Base-by-base conservation (phyloP, 2,329 filamentous ascomycete species). In the Claviceps digitariae region DNA sequence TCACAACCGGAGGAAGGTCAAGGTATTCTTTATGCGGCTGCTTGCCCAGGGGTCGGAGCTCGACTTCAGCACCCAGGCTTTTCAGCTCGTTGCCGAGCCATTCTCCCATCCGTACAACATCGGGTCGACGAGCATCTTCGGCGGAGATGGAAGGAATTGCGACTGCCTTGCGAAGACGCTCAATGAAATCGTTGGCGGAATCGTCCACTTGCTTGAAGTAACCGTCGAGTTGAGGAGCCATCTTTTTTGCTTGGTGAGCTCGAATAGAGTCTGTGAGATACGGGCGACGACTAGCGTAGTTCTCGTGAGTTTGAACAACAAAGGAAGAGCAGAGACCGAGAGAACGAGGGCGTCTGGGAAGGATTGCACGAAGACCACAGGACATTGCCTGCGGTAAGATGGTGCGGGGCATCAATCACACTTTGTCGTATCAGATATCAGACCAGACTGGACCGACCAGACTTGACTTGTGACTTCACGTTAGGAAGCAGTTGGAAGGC, bases 21-120 rank as follows among this genome's bases (percentile, higher is more conserved):
- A 98, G 83, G 62, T 90, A 78, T 66, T 95, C 89, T 67, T 89
- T 89, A 66, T 87, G 86, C 54, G 89, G 90, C 74, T 98, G 91
- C 72, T 90, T 90, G 66, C 93, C 93, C 13, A 97, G 80, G 29
- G 83, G 81, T 53, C 91, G 84, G 63, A 91, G 81, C 73, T 97
- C 84, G 59, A 96, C 90, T 59, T 85, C 78, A 59, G 90, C 93
- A 56, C 93, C 93, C 27, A 98, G 81, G 21, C 75, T 73, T 70
- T 84, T 84, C 61, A 98, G 83, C 74, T 97, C 87, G 51, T 77
- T 74, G 58, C 84, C 88, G 58, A 98, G 85, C 69, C 85, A 98
- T 64, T 95, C 78, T 62, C 88, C 93, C 93, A 98, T 98, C 75
- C 85, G 88, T 65, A 98, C 82, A 57, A 98, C 93, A 77, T 98